phyloP scores from a whole-genome alignment of 768 basidiomycete genomes.

The Amanita jacksonii region DNA sequence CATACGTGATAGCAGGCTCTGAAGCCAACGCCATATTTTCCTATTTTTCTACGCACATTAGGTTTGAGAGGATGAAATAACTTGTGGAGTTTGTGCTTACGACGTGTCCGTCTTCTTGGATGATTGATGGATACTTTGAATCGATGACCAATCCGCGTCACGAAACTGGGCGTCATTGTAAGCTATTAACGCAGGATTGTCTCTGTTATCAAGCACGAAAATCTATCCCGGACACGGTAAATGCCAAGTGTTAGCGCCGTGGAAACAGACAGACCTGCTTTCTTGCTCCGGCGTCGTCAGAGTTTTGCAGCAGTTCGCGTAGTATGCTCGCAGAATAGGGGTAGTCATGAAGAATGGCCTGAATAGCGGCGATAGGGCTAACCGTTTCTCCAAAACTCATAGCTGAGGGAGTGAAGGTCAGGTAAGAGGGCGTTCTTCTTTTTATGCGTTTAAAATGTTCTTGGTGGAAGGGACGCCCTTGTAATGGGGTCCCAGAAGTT shows the following conservation, averaged over 20 bases:
- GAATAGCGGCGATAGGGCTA: constrained; percentile 16
- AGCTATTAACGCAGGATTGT: constrained; percentile 35
- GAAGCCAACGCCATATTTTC: constrained; percentile 45
- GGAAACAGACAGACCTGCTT: constrained; percentile 23
- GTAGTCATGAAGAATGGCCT: constrained; percentile 31
- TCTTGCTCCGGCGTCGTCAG: constrained; percentile 39
- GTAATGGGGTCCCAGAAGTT: no score
- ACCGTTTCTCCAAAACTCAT: constrained; percentile 14
- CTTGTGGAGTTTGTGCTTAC: constrained; percentile 23
- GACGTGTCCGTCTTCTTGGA: constrained; percentile 36
- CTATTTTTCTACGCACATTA: constrained; percentile 31
- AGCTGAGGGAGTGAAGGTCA: background rate
- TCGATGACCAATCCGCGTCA: constrained; percentile 33
- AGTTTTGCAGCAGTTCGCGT: constrained; percentile 38
- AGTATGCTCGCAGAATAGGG: constrained; percentile 35
- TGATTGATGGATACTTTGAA: constrained; percentile 32
- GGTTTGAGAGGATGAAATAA: constrained; percentile 2
- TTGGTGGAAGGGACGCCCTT: no score
- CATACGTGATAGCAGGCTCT: constrained; percentile 41
- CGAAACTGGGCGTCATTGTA: constrained; percentile 35
- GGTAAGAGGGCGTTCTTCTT: no score
- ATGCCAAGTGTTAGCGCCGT: background rate
- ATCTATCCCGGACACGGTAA: constrained; percentile 18
- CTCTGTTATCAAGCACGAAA: constrained; percentile 32
- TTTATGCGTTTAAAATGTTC: no score